Evolutionary conservation across 192 early-diverging fungal genomes (phyloP), one percentile per base, ranked within the genome.

Genomic region (Gigaspora rosea): DNA sequence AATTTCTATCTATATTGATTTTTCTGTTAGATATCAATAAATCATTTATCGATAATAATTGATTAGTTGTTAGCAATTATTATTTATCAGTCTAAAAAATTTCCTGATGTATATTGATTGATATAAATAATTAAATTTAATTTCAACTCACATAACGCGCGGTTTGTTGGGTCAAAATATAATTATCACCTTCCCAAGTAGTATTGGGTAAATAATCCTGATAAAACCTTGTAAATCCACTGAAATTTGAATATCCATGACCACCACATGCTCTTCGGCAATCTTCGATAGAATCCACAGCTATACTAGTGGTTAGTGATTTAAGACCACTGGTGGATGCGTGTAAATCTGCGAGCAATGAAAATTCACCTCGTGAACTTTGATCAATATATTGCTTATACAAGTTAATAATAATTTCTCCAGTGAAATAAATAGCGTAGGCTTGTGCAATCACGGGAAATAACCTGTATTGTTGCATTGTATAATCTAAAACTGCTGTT

Each of bases 151-250:
- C 84, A 81, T 92, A 95, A 50, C 93, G 92, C 49, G 88, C 84
- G 16, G 92, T 92, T 85, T 96, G 95, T 81, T 95, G 95, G 8
- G 92, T 92, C 74, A 96, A 79, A 22, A 96, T 86, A 79, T 92
- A 91, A 86, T 94, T 94, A 78, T 94, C 93, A 62, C 93, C 93
- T 80, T 94, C 93, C 91, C 90, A 93, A 64, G 92, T 94, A 57
- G 89, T 89, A 71, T 92, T 92, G 16, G 92, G 92, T 35, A 90
- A 85, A 62, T 88, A 86, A 78, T 94, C 89, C 79, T 86, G 87
- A 41, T 89, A 88, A 80, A 93, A 87, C 61, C 86, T 82, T 41
- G 85, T 85, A 13, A 94, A 84, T 1, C 93, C 93, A 52, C 90
- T 90, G 85, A 91, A 93, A 65, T 82, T 82, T 46, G 91, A 91